Evolutionary conservation across 169 alveolate genomes (phyloP).

Genomic region (Plasmodium coatneyi): DNA sequence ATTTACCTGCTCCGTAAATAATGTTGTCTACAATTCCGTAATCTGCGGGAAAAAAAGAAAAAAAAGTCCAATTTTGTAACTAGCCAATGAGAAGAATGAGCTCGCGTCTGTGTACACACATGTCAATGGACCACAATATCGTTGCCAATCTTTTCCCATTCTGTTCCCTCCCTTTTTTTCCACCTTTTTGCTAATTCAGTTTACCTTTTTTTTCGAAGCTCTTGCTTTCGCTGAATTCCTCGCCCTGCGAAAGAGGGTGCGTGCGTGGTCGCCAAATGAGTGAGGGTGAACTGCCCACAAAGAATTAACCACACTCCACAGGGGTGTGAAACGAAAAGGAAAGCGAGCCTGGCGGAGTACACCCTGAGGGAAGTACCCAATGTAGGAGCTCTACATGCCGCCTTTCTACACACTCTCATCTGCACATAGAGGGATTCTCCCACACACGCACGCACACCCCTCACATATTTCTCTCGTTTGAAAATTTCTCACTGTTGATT

Average conservation of each 20-base stretch:
- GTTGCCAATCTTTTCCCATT: background rate
- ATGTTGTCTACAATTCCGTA: slow-evolving; percentile 50
- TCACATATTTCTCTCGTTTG: background rate
- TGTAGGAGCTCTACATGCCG: background rate
- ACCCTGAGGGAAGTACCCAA: background rate
- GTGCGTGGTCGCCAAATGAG: background rate
- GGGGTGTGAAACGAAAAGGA: background rate
- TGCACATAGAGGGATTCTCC: background rate
- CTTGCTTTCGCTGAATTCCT: slow-evolving; percentile 23
- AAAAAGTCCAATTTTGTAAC: background rate
- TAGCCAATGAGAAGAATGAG: background rate
- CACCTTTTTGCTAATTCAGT: background rate
- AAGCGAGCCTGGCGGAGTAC: background rate
- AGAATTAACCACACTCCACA: background rate
- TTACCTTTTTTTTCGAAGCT: slow-evolving; percentile 10
- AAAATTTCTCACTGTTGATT: background rate
- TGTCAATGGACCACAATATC: background rate
- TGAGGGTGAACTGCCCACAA: background rate
- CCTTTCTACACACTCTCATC: background rate
- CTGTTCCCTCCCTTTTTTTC: background rate
- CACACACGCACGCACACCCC: background rate
- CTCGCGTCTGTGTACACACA: background rate
- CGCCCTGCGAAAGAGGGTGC: slow-evolving; percentile 12
- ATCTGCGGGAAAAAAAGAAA: background rate
- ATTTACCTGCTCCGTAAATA: slow-evolving; percentile 64